Conservation (phyloP, 208 protist genomes). For the Acanthamoeba triangularis region DNA sequence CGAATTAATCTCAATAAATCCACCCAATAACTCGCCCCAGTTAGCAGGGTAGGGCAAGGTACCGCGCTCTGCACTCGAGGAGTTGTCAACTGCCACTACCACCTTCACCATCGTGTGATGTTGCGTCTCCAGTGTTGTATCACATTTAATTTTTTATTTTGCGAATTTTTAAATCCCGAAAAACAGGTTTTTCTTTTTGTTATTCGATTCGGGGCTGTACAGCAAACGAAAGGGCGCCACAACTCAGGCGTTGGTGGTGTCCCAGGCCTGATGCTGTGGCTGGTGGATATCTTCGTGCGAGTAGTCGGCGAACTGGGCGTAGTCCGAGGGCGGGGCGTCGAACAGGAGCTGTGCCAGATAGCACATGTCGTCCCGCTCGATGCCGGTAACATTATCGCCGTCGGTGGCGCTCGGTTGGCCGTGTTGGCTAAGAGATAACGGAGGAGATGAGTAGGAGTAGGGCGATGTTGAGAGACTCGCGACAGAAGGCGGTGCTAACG, state of each 20-base stretch:
- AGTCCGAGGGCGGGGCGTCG: background rate
- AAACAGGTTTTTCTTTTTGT: no score
- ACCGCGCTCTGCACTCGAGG: background rate
- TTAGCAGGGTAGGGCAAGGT: background rate
- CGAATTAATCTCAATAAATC: background rate
- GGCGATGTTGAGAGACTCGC: background rate
- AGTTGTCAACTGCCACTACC: background rate
- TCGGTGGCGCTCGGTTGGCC: background rate
- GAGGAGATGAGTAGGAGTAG: background rate
- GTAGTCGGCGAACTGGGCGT: background rate
- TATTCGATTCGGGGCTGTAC: no score
- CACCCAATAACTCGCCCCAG: background rate
- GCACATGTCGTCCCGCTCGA: background rate
- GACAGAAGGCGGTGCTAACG: background rate
- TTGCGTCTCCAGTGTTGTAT: background rate
- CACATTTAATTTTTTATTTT: background rate
- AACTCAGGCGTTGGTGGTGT: no score
- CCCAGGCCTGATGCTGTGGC: background rate
- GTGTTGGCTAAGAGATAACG: background rate
- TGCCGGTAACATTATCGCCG: background rate
- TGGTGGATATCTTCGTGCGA: background rate
- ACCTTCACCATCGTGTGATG: background rate
- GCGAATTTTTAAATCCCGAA: background rate
- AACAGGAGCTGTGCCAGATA: background rate
- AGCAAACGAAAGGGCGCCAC: no score